Percentiles rank a stretch among this genome's conserved stretches.
These are phyloP conservation scores for Cardiosporidium cionae DNA, from an alignment of 169 alveolate genomes.

Conservation along the genomic window DNA sequence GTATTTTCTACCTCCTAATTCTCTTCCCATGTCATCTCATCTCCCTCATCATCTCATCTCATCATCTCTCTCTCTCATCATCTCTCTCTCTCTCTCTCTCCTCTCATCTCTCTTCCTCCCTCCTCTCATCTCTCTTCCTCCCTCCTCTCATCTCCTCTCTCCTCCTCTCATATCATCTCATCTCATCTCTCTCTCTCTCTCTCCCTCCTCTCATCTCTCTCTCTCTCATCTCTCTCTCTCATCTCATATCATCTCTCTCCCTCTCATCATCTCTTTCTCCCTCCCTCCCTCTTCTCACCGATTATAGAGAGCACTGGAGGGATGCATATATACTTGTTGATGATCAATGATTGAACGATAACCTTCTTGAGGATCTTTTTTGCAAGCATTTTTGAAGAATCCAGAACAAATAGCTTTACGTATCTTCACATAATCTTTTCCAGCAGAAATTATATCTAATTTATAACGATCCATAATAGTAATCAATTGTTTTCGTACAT, in stretches of 20 bases:
- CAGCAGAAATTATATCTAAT: conserved; percentile 72
- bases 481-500: conserved; percentile 89
- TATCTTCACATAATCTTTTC: conserved; percentile 77
- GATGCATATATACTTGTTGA: conserved; percentile 95
- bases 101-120: too few species aligned
- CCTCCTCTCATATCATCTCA: too few species aligned
- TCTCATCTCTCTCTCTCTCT: neutral
- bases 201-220: neutral
- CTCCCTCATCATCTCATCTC: too few species aligned
- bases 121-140: too few species aligned
- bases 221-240: too few species aligned
- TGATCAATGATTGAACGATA: conserved; percentile 90
- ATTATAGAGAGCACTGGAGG: conserved; percentile 90
- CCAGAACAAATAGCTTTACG: conserved; percentile 96
- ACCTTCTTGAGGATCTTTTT: conserved; percentile 94
- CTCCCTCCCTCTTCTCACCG: too few species aligned
- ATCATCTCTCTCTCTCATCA: too few species aligned
- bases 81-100: too few species aligned
- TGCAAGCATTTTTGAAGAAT: conserved; percentile 92
- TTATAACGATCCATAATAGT: conserved; percentile 89
- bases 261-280: neutral
- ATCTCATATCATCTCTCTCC: neutral
- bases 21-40: too few species aligned
- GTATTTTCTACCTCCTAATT: too few species aligned
- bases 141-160: too few species aligned